These are phyloP conservation scores for Calonectria leucothoes DNA, from an alignment of 2,329 filamentous ascomycete species.

Conservation along the genomic window DNA sequence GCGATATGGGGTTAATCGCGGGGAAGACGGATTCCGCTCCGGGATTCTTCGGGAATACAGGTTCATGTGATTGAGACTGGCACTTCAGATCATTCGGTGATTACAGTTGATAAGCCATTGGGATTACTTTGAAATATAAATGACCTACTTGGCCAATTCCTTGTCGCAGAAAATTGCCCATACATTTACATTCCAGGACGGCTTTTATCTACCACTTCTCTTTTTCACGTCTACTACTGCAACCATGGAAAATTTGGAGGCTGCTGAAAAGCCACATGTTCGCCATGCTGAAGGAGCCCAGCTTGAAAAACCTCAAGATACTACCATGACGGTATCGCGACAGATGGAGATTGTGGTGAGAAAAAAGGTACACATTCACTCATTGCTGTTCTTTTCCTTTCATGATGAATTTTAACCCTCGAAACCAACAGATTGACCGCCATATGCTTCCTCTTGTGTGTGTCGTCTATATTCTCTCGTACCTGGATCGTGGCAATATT, in stretches of 20 bases:
- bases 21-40: not conserved
- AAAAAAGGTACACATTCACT: not conserved
- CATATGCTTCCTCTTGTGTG: constrained; percentile 30
- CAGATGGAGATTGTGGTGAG: not conserved
- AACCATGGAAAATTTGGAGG: not conserved
- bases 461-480: constrained; percentile 30
- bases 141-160: not conserved
- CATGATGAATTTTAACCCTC: not conserved
- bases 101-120: not conserved
- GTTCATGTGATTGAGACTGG: not conserved
- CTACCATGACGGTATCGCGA: not conserved
- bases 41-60: not conserved
- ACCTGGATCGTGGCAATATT: constrained; percentile 35
- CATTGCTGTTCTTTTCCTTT: not conserved
- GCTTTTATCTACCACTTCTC: not conserved
- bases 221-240: not conserved
- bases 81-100: not conserved
- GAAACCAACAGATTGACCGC: constrained; percentile 23
- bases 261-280: not conserved
- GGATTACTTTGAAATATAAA: not conserved
- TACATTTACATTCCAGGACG: too few species aligned
- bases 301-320: not conserved
- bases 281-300: not conserved
- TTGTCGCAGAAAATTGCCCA: not conserved
- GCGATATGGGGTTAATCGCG: not conserved